Conservation (phyloP, 2,329 filamentous ascomycete genomes). For the Tolypocladium cylindrosporum region DNA sequence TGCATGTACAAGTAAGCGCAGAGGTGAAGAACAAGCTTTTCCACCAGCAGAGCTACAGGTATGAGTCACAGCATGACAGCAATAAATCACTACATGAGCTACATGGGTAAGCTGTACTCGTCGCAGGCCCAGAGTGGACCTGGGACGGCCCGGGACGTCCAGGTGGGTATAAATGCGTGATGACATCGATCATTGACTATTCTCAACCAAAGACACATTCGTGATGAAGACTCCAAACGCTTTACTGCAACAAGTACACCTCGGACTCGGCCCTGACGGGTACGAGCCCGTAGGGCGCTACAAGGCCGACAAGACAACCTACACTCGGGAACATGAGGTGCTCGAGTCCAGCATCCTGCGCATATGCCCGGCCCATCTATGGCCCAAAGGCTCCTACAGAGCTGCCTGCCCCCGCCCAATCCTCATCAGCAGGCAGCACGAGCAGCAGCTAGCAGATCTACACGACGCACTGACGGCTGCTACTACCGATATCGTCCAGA, state of each 20-base stretch:
- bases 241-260: conserved; percentile 10
- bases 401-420: conserved; percentile 22
- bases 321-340: conserved; percentile 9
- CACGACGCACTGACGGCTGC: conserved; percentile 20
- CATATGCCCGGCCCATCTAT: conserved; percentile 14
- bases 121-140: no score
- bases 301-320: background rate
- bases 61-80: no score
- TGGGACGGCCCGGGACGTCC: no score
- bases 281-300: conserved; percentile 1
- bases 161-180: no score
- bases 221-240: no score
- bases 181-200: no score
- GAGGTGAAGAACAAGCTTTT: no score
- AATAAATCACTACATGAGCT: no score
- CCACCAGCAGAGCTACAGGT: no score
- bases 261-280: conserved; percentile 4
- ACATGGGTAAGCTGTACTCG: no score
- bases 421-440: conserved; percentile 18
- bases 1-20: no score
- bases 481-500: conserved; percentile 23
- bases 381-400: conserved; percentile 17
- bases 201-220: no score
- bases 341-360: conserved; percentile 9
- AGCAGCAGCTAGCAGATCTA: conserved; percentile 17